These are phyloP conservation scores for Pisolithus orientalis DNA, from an alignment of 768 basidiomycete species.

Conservation along the genomic window DNA sequence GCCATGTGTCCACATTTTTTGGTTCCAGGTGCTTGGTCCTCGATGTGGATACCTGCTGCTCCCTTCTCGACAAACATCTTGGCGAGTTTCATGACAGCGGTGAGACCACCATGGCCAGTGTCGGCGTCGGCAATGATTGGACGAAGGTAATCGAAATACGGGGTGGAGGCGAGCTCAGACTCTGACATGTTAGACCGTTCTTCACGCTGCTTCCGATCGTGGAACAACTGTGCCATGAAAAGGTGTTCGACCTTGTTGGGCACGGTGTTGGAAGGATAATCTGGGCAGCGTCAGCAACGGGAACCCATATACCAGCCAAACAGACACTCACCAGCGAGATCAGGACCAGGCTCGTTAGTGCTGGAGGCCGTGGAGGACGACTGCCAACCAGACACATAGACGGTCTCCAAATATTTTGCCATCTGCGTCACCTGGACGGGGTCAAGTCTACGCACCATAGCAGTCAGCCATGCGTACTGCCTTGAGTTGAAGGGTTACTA, in stretches of 20 bases:
- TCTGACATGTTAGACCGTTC: slow-evolving; percentile 66
- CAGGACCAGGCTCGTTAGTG: slow-evolving; percentile 95
- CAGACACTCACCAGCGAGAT: slow-evolving; percentile 74
- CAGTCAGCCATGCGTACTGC: not conserved
- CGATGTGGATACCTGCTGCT: slow-evolving; percentile 95
- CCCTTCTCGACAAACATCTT: slow-evolving; percentile 99
- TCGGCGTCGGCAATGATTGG: slow-evolving; percentile 97
- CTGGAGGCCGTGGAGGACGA: slow-evolving; percentile 90
- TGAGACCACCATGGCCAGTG: slow-evolving; percentile 95
- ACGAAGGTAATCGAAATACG: slow-evolving; percentile 82
- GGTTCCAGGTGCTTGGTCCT: slow-evolving; percentile 96
- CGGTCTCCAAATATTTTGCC: slow-evolving; percentile 97
- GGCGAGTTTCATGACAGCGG: slow-evolving; percentile 97
- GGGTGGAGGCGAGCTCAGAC: slow-evolving; percentile 62
- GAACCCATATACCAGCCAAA: not conserved
- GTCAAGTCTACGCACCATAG: slow-evolving; percentile 65
- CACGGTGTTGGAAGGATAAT: slow-evolving; percentile 98
- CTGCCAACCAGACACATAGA: slow-evolving; percentile 97
- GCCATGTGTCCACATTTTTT: slow-evolving; percentile 97
- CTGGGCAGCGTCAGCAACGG: slow-evolving; percentile 31
- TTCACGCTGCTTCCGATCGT: slow-evolving; percentile 94
- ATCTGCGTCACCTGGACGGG: slow-evolving; percentile 98
- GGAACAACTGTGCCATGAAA: slow-evolving; percentile 97
- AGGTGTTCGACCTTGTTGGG: slow-evolving; percentile 98
- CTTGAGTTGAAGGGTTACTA: not conserved